A percentile compares a stretch with the other conserved stretches of the same genome.
phyloP scores from a whole-genome alignment of 2,329 filamentous ascomycete genomes.

The Colletotrichum filicis region DNA sequence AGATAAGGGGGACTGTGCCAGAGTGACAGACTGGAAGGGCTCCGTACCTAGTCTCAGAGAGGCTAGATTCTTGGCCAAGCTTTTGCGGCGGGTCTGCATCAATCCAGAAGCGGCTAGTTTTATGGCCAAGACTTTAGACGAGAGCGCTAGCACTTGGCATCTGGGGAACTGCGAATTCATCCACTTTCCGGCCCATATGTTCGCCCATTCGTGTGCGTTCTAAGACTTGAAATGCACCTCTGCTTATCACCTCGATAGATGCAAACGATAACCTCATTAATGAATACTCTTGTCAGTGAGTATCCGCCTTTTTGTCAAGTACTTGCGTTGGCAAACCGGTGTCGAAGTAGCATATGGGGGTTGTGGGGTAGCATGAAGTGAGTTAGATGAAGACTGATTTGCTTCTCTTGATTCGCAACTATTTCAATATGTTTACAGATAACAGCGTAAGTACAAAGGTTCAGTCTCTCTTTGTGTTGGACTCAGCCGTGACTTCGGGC shows the following conservation, averaged over 20 bases:
- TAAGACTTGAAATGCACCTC: not conserved
- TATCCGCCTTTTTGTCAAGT: not conserved
- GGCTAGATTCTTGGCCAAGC: not conserved
- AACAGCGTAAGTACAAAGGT: no score
- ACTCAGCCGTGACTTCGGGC: not conserved
- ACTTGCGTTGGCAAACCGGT: not conserved
- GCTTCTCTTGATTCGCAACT: not conserved
- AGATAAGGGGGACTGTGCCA: not conserved
- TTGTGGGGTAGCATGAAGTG: not conserved
- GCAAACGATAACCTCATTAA: not conserved
- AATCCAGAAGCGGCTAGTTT: not conserved
- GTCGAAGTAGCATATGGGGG: not conserved
- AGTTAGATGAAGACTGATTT: not conserved
- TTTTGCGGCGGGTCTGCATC: not conserved
- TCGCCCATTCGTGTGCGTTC: not conserved
- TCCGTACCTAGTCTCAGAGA: not conserved
- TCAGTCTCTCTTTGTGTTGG: not conserved
- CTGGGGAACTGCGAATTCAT: not conserved
- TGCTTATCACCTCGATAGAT: not conserved
- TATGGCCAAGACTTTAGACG: not conserved
- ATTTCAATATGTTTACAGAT: not conserved
- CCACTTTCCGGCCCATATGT: not conserved
- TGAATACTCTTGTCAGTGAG: not conserved
- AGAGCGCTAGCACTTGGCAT: not conserved
- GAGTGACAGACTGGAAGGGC: not conserved